A percentile compares a stretch with the other conserved stretches of the same genome.
These are phyloP conservation scores for Globisporangium lucens DNA, from an alignment of 352 stramenopile genomes.

Conservation along the genomic window DNA sequence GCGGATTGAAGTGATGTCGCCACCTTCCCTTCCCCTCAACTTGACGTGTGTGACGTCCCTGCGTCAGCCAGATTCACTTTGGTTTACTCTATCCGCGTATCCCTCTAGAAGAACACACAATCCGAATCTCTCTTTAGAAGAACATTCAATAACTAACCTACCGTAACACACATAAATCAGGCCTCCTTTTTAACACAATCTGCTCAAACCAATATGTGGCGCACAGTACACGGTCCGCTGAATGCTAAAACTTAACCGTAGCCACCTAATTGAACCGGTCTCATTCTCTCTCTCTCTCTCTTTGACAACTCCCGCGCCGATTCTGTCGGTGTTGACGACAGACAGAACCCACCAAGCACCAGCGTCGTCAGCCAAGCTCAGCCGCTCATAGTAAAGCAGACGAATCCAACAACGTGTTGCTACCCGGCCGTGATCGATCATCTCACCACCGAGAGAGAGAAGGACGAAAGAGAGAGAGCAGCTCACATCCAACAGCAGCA, in stretches of 20 bases:
- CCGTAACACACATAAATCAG: not conserved
- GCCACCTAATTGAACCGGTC: not conserved
- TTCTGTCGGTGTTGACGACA: conserved; percentile 7
- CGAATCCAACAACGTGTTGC: not conserved
- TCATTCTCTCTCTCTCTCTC: not conserved
- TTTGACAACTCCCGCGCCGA: not conserved
- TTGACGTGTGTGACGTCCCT: not conserved
- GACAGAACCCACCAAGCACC: conserved; percentile 1
- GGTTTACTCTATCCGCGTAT: too few relatives aligned
- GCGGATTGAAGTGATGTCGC: not conserved
- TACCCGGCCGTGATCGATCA: not conserved
- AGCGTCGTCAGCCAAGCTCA: not conserved
- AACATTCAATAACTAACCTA: not conserved
- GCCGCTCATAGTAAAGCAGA: conserved; percentile 1
- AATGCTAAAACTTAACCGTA: not conserved
- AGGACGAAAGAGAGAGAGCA: not conserved
- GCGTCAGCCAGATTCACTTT: not conserved
- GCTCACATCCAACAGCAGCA: not conserved
- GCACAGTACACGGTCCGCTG: not conserved
- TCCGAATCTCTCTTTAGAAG: too few relatives aligned
- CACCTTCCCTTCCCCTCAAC: not conserved
- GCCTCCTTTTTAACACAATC: not conserved
- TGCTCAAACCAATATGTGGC: not conserved
- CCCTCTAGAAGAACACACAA: too few relatives aligned
- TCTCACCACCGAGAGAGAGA: not conserved